phyloP scores from a whole-genome alignment of 176 grass and related monocot species.

The Cymbopogon citratus region DNA sequence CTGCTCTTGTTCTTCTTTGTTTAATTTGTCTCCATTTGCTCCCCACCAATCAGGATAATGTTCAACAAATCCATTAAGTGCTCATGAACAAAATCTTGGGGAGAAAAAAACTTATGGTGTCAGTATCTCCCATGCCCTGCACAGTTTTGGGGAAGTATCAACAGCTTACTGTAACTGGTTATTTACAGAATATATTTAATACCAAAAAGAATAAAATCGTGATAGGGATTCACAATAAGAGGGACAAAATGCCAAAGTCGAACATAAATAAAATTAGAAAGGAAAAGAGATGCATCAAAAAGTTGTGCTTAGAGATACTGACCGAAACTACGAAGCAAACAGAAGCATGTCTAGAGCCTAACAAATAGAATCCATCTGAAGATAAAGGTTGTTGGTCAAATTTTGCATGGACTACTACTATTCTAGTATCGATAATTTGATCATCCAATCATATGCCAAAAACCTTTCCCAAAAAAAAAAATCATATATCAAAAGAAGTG shows the following conservation, averaged over 20 bases:
- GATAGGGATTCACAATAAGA: neutral
- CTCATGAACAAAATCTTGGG: constrained; percentile 47
- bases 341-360: neutral
- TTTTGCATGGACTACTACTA: neutral
- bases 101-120: constrained; percentile 46
- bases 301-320: neutral
- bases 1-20: too few species aligned
- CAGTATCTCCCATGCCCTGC: constrained; percentile 45
- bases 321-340: neutral
- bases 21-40: too few species aligned
- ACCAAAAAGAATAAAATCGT: neutral
- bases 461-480: neutral
- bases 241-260: too few species aligned
- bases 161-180: neutral
- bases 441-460: neutral
- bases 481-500: neutral
- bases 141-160: neutral
- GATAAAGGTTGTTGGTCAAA: neutral
- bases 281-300: neutral
- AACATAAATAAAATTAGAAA: neutral
- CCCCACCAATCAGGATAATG: too few species aligned
- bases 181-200: neutral
- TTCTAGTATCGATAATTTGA: neutral
- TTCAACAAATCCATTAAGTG: constrained; percentile 38
- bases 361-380: neutral